phyloP scores from a whole-genome alignment of 768 basidiomycete genomes.

The Lyophyllum atratum region DNA sequence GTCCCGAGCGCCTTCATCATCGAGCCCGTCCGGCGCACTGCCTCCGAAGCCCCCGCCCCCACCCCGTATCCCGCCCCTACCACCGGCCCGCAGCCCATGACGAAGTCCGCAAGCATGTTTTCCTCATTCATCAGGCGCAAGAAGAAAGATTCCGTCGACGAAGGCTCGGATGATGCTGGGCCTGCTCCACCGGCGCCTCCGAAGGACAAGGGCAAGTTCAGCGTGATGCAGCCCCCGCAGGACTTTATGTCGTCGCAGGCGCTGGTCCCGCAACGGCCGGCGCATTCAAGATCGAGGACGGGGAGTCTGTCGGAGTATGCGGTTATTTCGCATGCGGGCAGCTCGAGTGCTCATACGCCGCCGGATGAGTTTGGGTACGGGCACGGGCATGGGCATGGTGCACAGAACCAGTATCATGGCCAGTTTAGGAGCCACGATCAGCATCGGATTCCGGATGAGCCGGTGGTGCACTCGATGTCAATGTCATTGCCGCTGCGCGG shows the following conservation, averaged over 20 bases:
- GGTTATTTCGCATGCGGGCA: conserved; percentile 36
- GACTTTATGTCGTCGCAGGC: conserved; percentile 15
- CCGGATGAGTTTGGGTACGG: conserved; percentile 21
- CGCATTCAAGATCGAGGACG: conserved; percentile 26
- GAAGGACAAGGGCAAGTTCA: conserved; percentile 38
- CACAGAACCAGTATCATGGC: not conserved
- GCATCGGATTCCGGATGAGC: conserved; percentile 10
- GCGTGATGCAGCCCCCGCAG: conserved; percentile 9
- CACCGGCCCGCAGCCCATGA: conserved; percentile 18
- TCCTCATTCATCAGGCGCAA: conserved; percentile 42
- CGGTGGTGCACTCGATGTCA: conserved; percentile 8
- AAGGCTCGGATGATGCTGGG: conserved; percentile 24
- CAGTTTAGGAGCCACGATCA: conserved; percentile 1
- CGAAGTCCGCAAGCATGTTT: conserved; percentile 32
- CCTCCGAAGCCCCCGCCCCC: conserved; percentile 34
- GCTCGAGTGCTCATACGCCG: conserved; percentile 27
- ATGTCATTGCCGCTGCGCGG: conserved; percentile 31
- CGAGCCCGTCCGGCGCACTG: conserved; percentile 30
- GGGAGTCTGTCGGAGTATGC: conserved; percentile 43
- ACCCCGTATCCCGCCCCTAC: conserved; percentile 17
- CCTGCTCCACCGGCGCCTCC: conserved; percentile 53
- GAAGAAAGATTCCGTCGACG: conserved; percentile 29
- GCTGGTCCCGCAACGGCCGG: conserved; percentile 16
- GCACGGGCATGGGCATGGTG: conserved; percentile 17
- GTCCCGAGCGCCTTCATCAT: conserved; percentile 16